These are phyloP conservation scores for Coemansia guatemalensis DNA, from an alignment of 192 early-diverging fungal species.

Conservation along the genomic window DNA sequence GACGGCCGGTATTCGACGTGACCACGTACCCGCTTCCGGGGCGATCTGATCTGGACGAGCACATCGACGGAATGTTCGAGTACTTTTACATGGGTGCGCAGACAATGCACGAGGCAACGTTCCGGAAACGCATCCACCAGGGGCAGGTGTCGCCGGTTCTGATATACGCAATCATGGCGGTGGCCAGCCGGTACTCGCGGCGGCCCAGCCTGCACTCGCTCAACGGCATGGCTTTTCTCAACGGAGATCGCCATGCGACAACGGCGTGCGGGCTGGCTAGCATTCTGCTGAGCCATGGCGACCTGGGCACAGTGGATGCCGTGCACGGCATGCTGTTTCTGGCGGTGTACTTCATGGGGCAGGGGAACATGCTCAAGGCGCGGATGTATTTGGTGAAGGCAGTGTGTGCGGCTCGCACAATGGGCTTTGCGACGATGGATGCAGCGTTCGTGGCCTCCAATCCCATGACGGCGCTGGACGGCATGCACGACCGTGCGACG, in stretches of 20 bases:
- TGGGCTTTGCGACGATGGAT: conserved; percentile 52
- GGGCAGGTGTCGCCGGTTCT: conserved; percentile 48
- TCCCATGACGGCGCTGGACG: conserved; percentile 43
- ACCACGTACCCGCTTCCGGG: conserved; percentile 33
- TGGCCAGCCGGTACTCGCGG: conserved; percentile 53
- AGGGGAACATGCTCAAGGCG: conserved; percentile 55
- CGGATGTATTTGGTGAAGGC: conserved; percentile 55
- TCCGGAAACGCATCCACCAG: conserved; percentile 27
- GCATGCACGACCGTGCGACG: conserved; percentile 28
- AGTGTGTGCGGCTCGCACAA: conserved; percentile 47
- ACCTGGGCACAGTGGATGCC: conserved; percentile 36
- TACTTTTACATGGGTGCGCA: conserved; percentile 55
- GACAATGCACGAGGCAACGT: conserved; percentile 44
- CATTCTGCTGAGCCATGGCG: conserved; percentile 47
- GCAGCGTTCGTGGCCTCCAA: conserved; percentile 43
- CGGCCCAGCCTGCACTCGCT: conserved; percentile 52
- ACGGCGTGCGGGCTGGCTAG: conserved; percentile 46
- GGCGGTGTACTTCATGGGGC: conserved; percentile 55
- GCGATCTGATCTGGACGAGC: conserved; percentile 37
- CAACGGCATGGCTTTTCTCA: conserved; percentile 53
- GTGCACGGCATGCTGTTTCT: conserved; percentile 53
- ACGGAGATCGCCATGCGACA: conserved; percentile 50
- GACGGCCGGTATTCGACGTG: conserved; percentile 42
- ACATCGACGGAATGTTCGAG: conserved; percentile 51
- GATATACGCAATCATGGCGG: conserved; percentile 51